phyloP scores from a whole-genome alignment of 2,329 filamentous ascomycete genomes.

The Ophiostoma montium region DNA sequence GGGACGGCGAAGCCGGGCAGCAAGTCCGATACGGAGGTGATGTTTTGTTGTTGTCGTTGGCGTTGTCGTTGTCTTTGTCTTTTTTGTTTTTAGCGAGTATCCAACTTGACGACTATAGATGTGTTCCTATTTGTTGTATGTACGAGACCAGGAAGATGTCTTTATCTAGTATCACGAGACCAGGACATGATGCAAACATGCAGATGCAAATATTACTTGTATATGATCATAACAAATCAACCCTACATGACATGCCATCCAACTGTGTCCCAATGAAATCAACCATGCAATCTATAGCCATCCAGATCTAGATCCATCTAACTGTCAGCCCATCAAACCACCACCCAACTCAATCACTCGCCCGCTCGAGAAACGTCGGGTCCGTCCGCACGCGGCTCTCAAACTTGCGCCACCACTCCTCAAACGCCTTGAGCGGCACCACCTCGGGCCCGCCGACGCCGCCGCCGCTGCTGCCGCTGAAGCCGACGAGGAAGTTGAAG shows the following conservation, averaged over 20 bases:
- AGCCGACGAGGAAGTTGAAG: conserved; percentile 89
- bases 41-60: too few species aligned
- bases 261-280: too few species aligned
- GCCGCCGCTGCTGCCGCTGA: conserved; percentile 40
- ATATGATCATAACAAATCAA: too few species aligned
- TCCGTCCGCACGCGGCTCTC: conserved; percentile 74
- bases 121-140: not conserved
- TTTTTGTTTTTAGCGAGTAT: not conserved
- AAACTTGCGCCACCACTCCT: conserved; percentile 98
- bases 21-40: conserved; percentile 36
- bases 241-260: too few species aligned
- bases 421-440: conserved; percentile 85
- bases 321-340: not conserved
- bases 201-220: too few species aligned
- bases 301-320: too few species aligned
- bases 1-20: conserved; percentile 41
- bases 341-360: conserved; percentile 1
- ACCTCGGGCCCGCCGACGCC: conserved; percentile 54
- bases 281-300: too few species aligned
- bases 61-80: too few species aligned
- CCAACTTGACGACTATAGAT: not conserved
- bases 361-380: conserved; percentile 72
- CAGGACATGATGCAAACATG: too few species aligned
- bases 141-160: too few species aligned
- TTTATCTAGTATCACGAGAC: too few species aligned